Evolutionary conservation across 2,329 filamentous ascomycete genomes (phyloP), one percentile per base, ranked within the genome.

Genomic region (Aureobasidium sp.): DNA sequence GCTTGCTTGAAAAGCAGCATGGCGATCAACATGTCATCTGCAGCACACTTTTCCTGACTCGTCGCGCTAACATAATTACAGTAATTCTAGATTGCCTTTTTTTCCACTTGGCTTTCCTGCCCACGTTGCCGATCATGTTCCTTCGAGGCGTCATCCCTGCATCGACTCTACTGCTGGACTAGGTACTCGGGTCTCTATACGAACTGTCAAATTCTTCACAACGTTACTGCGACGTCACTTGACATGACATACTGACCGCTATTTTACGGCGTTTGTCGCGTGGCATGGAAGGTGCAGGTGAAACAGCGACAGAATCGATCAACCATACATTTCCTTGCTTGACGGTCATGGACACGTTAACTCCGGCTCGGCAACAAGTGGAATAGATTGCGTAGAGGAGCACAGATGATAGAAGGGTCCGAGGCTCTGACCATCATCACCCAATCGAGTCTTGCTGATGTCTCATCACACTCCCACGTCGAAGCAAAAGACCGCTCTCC

Each of bases 61-160:
- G 47, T 33, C 29, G 29, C 15, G 17, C 11, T 19, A 22, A 45
- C 47, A 33, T 33, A 33, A 49, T 49, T 33, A 33, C 47, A 31
- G 24, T 12, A 29, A n/a, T 31, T 2, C 3, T 1, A 29, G 24
- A 40, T 37, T 37, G 22, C 15, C 50, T 42, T 29, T 24, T 24
- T 29, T 5, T 12, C 9, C 31, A 12, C 22, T 24, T 54, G 50
- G n/a, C 37, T n/a, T 17, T 24, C 5, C 24, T 39, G 11, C 19
- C 49, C 50, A 42, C 50, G 50, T 54, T 40, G 35, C 24, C 50
- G 50, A 54, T 54, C 50, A 54, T 40, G 19, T 40, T 40, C 35
- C 14, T 49, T 12, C 27, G 9, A 54, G 35, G 50, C 33, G 19
- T 54, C 15, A 14, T 29, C 35, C 35, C 35, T 54, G 50, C 50